Percentiles rank a stretch among this genome's conserved stretches.
phyloP scores from a whole-genome alignment of 2,329 filamentous ascomycete genomes.

The Ophiosphaerella herpotricha region DNA sequence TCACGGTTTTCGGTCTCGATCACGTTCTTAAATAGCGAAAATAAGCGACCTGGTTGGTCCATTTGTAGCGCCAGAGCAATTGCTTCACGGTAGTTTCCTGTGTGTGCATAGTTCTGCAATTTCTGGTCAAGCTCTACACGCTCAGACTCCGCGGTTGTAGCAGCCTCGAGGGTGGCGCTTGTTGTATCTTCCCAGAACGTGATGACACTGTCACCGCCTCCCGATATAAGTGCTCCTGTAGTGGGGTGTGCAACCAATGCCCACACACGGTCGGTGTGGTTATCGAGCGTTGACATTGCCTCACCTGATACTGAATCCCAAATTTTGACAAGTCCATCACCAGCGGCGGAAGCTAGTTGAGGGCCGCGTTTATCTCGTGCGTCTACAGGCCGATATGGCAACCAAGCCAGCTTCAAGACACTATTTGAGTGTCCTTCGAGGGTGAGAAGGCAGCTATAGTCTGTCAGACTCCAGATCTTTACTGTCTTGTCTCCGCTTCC shows the following conservation, averaged over 20 bases:
- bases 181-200: slow-evolving; percentile 97
- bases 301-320: slow-evolving; percentile 91
- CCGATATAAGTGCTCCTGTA: slow-evolving; percentile 79
- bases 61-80: slow-evolving; percentile 90
- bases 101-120: slow-evolving; percentile 87
- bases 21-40: slow-evolving; percentile 81
- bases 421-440: slow-evolving; percentile 97
- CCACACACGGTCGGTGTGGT: slow-evolving; percentile 96
- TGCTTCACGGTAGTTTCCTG: slow-evolving; percentile 87
- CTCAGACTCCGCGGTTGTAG: slow-evolving; percentile 73
- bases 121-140: slow-evolving; percentile 94
- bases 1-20: slow-evolving; percentile 67
- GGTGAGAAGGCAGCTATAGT: slow-evolving; percentile 90
- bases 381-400: slow-evolving; percentile 57
- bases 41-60: slow-evolving; percentile 87
- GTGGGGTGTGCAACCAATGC: slow-evolving; percentile 71
- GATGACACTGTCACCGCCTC: slow-evolving; percentile 87
- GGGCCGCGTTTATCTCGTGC: slow-evolving; percentile 61
- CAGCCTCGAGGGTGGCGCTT: slow-evolving; percentile 73
- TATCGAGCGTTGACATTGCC: slow-evolving; percentile 86
- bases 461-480: slow-evolving; percentile 89
- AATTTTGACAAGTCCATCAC: slow-evolving; percentile 93
- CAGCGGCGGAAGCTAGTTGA: slow-evolving; percentile 83
- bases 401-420: slow-evolving; percentile 90
- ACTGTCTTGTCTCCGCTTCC: slow-evolving; percentile 96